phyloP scores from a whole-genome alignment of 2,329 filamentous ascomycete genomes.

The Zarea fungicola region DNA sequence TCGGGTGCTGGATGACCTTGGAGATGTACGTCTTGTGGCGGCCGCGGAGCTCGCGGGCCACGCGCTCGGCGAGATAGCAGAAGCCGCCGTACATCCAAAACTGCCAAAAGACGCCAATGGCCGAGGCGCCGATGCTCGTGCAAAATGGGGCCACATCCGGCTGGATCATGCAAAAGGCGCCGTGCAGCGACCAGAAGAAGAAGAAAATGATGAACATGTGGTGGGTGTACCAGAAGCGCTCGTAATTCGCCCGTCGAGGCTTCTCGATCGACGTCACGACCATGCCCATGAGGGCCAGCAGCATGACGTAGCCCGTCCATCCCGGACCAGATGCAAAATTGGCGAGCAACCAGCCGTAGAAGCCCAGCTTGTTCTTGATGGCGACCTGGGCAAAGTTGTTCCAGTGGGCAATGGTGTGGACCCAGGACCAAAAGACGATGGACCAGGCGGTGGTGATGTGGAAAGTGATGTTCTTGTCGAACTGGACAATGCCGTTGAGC shows the following conservation, averaged over 20 bases:
- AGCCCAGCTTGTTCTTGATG: slow-evolving; percentile 67
- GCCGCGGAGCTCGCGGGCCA: slow-evolving; percentile 73
- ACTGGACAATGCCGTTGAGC: slow-evolving; percentile 79
- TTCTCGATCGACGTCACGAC: slow-evolving; percentile 73
- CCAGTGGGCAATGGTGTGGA: slow-evolving; percentile 83
- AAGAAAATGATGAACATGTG: slow-evolving; percentile 87
- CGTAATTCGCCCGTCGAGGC: slow-evolving; percentile 73
- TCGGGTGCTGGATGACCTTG: slow-evolving; percentile 85
- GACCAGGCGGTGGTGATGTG: slow-evolving; percentile 83
- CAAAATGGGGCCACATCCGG: slow-evolving; percentile 77
- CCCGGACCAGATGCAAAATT: slow-evolving; percentile 77
- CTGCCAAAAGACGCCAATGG: slow-evolving; percentile 78
- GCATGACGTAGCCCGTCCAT: slow-evolving; percentile 84
- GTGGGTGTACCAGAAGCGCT: slow-evolving; percentile 88
- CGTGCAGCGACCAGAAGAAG: slow-evolving; percentile 86
- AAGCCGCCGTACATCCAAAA: slow-evolving; percentile 85
- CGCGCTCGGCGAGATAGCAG: slow-evolving; percentile 71
- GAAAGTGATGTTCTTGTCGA: slow-evolving; percentile 86
- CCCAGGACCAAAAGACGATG: slow-evolving; percentile 82
- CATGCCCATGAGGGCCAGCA: slow-evolving; percentile 73
- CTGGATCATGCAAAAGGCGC: slow-evolving; percentile 87
- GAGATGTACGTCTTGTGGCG: slow-evolving; percentile 81
- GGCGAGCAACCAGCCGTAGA: slow-evolving; percentile 71
- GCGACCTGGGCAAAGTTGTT: slow-evolving; percentile 78
- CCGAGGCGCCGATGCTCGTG: slow-evolving; percentile 57